Percentiles rank a stretch among this genome's conserved stretches.
These are phyloP conservation scores for Xylaria flabelliformis DNA, from an alignment of 495 filamentous ascomycete genomes.

Conservation along the genomic window DNA sequence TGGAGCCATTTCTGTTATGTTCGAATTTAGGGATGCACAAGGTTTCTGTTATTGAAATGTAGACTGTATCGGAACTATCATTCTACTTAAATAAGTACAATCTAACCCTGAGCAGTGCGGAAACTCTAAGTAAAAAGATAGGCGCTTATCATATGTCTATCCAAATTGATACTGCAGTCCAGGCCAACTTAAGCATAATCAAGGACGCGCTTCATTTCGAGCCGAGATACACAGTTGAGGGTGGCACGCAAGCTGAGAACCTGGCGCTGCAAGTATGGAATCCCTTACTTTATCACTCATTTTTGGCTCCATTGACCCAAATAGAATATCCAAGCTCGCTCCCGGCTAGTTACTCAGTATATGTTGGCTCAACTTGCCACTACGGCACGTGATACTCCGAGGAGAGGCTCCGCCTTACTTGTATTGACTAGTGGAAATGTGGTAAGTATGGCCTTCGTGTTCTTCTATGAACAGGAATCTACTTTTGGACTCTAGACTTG, in stretches of 20 bases:
- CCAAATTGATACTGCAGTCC: not conserved
- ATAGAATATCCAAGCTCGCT: conserved; percentile 76
- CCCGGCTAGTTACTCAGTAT: conserved; percentile 77
- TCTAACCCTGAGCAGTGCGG: not conserved
- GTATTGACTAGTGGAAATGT: conserved; percentile 2
- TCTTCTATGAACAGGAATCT: not conserved
- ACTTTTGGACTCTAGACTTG: not conserved
- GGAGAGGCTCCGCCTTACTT: conserved; percentile 24
- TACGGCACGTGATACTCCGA: conserved; percentile 63
- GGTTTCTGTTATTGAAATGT: not conserved
- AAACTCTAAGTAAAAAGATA: not conserved
- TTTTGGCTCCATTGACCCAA: not conserved
- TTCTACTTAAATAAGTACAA: not conserved
- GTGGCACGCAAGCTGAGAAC: not conserved
- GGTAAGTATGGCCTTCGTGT: not conserved
- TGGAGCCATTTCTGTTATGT: not conserved
- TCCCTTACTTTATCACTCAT: not conserved
- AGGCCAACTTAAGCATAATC: not conserved
- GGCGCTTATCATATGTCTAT: conserved; percentile 8
- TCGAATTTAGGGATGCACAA: not conserved
- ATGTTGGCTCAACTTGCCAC: conserved; percentile 73
- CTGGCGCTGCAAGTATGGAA: not conserved
- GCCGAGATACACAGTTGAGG: not conserved
- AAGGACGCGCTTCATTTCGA: not conserved
- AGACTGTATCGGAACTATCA: not conserved